phyloP scores from a whole-genome alignment of 2,329 filamentous ascomycete species.

The Fragosphaeria purpurea region DNA sequence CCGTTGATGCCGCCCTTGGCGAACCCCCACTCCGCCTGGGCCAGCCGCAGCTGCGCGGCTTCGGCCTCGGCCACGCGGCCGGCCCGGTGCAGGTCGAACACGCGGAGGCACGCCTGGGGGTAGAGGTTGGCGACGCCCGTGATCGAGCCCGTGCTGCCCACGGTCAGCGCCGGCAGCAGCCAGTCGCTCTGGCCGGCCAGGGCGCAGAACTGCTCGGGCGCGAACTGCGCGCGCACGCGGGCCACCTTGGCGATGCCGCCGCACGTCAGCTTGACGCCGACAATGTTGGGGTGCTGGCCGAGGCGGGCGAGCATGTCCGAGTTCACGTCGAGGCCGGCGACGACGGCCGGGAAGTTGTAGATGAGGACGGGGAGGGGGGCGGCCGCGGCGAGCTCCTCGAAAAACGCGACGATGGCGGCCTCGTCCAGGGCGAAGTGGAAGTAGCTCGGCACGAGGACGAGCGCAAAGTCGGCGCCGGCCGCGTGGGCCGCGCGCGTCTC shows the following conservation, averaged over 20 bases:
- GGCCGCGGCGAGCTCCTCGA: slow-evolving; percentile 49
- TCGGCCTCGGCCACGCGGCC: slow-evolving; percentile 39
- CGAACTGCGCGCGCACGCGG: slow-evolving; percentile 38
- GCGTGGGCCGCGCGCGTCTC: slow-evolving; percentile 52
- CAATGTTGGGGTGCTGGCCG: slow-evolving; percentile 51
- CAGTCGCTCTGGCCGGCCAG: slow-evolving; percentile 65
- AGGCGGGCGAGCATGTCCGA: slow-evolving; percentile 53
- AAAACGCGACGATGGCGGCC: slow-evolving; percentile 52
- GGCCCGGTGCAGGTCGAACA: slow-evolving; percentile 36
- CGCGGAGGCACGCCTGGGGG: slow-evolving; percentile 38
- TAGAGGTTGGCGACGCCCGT: slow-evolving; percentile 52
- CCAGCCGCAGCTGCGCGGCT: slow-evolving; percentile 39
- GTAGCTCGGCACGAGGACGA: slow-evolving; percentile 62
- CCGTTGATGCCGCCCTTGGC: slow-evolving; percentile 50
- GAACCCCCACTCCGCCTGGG: slow-evolving; percentile 45
- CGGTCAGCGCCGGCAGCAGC: slow-evolving; percentile 46
- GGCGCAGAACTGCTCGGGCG: slow-evolving; percentile 48
- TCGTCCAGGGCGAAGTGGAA: slow-evolving; percentile 55
- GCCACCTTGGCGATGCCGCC: slow-evolving; percentile 61
- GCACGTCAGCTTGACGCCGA: slow-evolving; percentile 63
- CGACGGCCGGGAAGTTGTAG: slow-evolving; percentile 64
- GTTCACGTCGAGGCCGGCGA: slow-evolving; percentile 56
- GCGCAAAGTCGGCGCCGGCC: slow-evolving; percentile 56
- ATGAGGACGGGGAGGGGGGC: slow-evolving; percentile 55
- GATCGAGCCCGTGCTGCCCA: slow-evolving; percentile 47